These are phyloP conservation scores for Blepharisma japonicum DNA, from an alignment of 73 alveolate species.

Conservation along the genomic window DNA sequence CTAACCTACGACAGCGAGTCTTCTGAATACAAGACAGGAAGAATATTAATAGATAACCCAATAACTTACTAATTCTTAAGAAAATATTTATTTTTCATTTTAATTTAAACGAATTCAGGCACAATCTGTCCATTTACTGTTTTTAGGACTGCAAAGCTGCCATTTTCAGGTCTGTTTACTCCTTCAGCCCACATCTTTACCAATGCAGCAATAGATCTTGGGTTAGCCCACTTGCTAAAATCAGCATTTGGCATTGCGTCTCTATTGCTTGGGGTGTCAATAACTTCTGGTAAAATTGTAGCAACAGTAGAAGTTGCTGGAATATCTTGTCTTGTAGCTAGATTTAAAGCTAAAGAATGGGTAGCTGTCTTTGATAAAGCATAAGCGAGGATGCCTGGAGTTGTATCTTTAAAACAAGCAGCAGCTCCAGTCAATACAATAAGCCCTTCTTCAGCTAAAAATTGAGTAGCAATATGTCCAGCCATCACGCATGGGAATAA, in stretches of 20 bases:
- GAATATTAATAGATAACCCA: too few species aligned
- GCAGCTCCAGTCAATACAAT: constrained; percentile 80
- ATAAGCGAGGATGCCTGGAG: constrained; percentile 73
- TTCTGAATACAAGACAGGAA: too few species aligned
- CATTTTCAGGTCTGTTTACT: constrained; percentile 66
- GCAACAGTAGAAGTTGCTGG: constrained; percentile 68
- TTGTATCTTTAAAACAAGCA: constrained; percentile 65
- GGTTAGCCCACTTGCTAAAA: constrained; percentile 66
- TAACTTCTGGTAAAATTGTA: constrained; percentile 72
- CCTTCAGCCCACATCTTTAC: constrained; percentile 83
- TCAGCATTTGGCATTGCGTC: constrained; percentile 85
- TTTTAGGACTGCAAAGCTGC: constrained; percentile 63
- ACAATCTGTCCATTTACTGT: constrained; percentile 55
- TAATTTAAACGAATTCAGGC: constrained; percentile 67
- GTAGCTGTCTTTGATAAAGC: constrained; percentile 76
- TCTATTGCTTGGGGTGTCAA: constrained; percentile 77
- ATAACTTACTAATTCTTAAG: too few species aligned
- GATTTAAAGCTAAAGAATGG: constrained; percentile 63
- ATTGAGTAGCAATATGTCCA: constrained; percentile 71
- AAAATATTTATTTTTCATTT: not conserved
- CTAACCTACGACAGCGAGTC: too few species aligned
- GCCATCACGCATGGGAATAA: constrained; percentile 68
- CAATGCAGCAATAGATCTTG: constrained; percentile 70
- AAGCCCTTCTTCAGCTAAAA: constrained; percentile 60
- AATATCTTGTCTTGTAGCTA: constrained; percentile 63